These are phyloP conservation scores for Penicillium flavigenum DNA, from an alignment of 495 filamentous ascomycete species.

Conservation along the genomic window DNA sequence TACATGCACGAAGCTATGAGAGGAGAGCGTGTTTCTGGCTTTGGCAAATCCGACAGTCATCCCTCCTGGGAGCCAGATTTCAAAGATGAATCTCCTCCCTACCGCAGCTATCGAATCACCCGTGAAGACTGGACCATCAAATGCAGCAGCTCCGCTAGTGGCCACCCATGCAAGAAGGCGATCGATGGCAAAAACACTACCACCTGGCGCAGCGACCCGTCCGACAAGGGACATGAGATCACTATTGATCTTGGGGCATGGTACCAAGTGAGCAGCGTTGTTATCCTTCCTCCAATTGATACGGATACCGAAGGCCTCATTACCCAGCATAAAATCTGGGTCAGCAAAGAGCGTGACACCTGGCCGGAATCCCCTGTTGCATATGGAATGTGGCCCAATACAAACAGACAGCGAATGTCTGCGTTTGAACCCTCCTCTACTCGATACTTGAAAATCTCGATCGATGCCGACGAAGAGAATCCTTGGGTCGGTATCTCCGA, in stretches of 20 bases:
- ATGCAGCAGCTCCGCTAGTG: constrained; percentile 11
- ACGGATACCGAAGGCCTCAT: constrained; percentile 35
- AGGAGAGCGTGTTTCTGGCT: constrained; percentile 10
- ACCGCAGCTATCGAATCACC: constrained; percentile 7
- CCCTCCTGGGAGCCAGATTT: constrained; percentile 7
- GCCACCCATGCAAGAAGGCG: constrained; percentile 13
- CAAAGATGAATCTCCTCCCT: constrained; percentile 16
- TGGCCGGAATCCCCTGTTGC: constrained; percentile 38
- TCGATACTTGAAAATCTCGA: constrained; percentile 42
- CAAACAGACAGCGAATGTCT: constrained; percentile 38
- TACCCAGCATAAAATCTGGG: constrained; percentile 38
- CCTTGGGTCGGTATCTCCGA: constrained; percentile 38
- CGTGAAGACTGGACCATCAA: constrained; percentile 12
- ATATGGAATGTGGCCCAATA: constrained; percentile 45
- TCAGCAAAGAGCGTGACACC: constrained; percentile 39
- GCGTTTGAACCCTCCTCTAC: constrained; percentile 39
- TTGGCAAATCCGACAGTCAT: not conserved
- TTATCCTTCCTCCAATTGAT: constrained; percentile 35
- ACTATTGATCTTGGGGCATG: constrained; percentile 12
- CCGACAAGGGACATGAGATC: constrained; percentile 1
- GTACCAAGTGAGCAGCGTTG: constrained; percentile 20
- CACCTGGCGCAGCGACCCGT: constrained; percentile 18
- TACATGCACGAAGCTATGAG: constrained; percentile 17
- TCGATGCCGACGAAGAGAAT: constrained; percentile 34
- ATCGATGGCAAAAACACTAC: constrained; percentile 20